Evolutionary conservation across 768 basidiomycete genomes (phyloP).

Genomic region (Saitozyma podzolica): DNA sequence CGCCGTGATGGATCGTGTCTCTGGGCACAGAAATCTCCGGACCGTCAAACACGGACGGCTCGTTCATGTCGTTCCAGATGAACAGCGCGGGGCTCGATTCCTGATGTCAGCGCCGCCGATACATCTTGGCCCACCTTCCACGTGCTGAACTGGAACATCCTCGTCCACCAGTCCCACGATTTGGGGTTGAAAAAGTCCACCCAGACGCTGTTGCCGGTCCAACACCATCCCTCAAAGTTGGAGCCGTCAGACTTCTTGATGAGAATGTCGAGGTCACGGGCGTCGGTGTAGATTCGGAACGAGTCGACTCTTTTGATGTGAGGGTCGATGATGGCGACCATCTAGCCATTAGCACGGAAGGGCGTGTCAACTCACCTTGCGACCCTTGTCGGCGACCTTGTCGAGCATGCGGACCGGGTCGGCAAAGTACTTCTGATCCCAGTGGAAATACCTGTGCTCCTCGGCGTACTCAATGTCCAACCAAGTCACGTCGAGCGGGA

Average conservation of each 20-base stretch:
- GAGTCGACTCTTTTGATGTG: slow-evolving; percentile 80
- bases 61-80: slow-evolving; percentile 99
- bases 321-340: slow-evolving; percentile 97
- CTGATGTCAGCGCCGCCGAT: slow-evolving; percentile 19
- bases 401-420: slow-evolving; percentile 92
- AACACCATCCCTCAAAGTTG: slow-evolving; percentile 96
- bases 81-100: slow-evolving; percentile 73
- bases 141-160: slow-evolving; percentile 68
- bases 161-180: slow-evolving; percentile 87
- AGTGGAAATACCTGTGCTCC: slow-evolving; percentile 95
- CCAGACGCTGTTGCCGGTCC: slow-evolving; percentile 95
- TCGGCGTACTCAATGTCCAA: slow-evolving; percentile 93
- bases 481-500: slow-evolving; percentile 96
- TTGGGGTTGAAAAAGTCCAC: slow-evolving; percentile 93
- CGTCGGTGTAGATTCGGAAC: slow-evolving; percentile 82
- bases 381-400: slow-evolving; percentile 76
- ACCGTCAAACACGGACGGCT: slow-evolving; percentile 99
- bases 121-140: slow-evolving; percentile 53
- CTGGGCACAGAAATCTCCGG: slow-evolving; percentile 86
- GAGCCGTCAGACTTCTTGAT: slow-evolving; percentile 74
- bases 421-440: slow-evolving; percentile 89
- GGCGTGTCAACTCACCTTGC: slow-evolving; percentile 65
- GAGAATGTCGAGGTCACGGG: slow-evolving; percentile 76
- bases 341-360: slow-evolving; percentile 59
- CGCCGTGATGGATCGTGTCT: slow-evolving; percentile 79